Percentiles rank a stretch among this genome's conserved stretches.
Conservation (phyloP, 2,329 filamentous ascomycete genomes). For the Aspergillus ochraceus region DNA sequence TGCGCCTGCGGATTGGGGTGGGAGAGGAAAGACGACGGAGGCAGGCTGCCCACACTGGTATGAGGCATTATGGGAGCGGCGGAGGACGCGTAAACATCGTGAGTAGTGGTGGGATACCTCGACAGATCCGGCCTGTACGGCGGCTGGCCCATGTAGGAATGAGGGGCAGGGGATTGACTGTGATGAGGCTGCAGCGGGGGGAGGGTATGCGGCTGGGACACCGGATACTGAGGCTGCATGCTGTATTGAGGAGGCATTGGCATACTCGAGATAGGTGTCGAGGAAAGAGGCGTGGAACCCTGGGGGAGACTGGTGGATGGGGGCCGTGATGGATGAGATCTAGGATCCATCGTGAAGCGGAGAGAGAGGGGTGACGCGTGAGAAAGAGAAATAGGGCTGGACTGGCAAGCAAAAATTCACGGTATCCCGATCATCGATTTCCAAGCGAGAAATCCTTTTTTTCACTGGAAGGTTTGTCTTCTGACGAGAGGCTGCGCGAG, state of each 20-base stretch:
- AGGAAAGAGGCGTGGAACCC: constrained; percentile 45
- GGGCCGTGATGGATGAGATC: constrained; percentile 45
- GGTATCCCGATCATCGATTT: constrained; percentile 38
- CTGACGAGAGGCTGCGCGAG: constrained; percentile 11
- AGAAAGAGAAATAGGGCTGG: constrained; percentile 14
- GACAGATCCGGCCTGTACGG: constrained; percentile 44
- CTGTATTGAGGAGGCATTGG: constrained; percentile 49
- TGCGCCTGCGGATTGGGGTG: constrained; percentile 41
- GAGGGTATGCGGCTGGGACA: constrained; percentile 46
- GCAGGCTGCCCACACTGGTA: constrained; percentile 42
- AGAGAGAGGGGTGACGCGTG: constrained; percentile 14
- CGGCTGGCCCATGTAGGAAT: constrained; percentile 43
- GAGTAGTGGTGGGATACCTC: constrained; percentile 43
- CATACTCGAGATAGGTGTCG: constrained; percentile 47
- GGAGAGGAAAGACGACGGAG: constrained; percentile 44
- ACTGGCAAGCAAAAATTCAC: constrained; percentile 25
- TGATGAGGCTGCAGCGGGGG: constrained; percentile 49
- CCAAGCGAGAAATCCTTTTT: constrained; percentile 16
- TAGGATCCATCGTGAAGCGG: constrained; percentile 40
- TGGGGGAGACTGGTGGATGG: constrained; percentile 48
- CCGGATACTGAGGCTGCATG: constrained; percentile 47
- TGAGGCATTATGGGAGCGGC: constrained; percentile 45
- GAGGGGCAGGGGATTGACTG: constrained; percentile 44
- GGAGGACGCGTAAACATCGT: constrained; percentile 45
- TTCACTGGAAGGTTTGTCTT: constrained; percentile 14